Percentiles rank a stretch among this genome's conserved stretches.
Conservation (phyloP, 345 rosid species). For the Barbarea vulgaris region DNA sequence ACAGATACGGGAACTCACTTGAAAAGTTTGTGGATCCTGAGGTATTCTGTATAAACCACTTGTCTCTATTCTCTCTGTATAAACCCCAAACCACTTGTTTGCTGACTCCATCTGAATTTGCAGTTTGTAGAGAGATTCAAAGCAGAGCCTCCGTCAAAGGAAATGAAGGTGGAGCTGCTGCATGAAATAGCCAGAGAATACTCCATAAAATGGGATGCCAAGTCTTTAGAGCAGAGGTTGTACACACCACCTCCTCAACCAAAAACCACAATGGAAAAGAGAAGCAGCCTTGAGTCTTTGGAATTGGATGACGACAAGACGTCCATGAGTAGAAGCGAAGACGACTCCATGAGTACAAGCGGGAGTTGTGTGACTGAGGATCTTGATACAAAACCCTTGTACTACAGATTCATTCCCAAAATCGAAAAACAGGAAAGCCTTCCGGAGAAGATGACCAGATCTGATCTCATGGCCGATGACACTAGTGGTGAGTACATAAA, state of each 20-base stretch:
- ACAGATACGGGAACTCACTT: conserved; percentile 60
- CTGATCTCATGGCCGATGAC: conserved; percentile 25
- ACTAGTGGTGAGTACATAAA: conserved; percentile 4
- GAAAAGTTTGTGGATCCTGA: conserved; percentile 58
- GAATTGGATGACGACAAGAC: conserved; percentile 35
- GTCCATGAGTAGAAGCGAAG: conserved; percentile 46
- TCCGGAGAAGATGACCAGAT: conserved; percentile 27
- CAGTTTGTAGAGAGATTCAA: conserved; percentile 62
- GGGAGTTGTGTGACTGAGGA: conserved; percentile 52
- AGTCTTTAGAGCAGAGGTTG: conserved; percentile 60
- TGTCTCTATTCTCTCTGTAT: not conserved
- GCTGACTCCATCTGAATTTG: not conserved
- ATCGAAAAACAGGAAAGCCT: conserved; percentile 42
- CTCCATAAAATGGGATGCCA: conserved; percentile 68
- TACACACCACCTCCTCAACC: conserved; percentile 43
- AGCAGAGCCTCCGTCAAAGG: conserved; percentile 55
- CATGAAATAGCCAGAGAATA: conserved; percentile 59
- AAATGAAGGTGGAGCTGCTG: conserved; percentile 64
- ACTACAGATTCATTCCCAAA: conserved; percentile 44
- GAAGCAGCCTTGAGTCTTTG: conserved; percentile 23
- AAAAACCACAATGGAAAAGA: conserved; percentile 19
- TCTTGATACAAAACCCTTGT: conserved; percentile 40
- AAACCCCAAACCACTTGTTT: not conserved
- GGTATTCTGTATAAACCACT: conserved; percentile 38
- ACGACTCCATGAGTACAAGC: conserved; percentile 40